Conservation (phyloP, 1,139 yeast genomes). For the Saccharomyces hybrid region DNA sequence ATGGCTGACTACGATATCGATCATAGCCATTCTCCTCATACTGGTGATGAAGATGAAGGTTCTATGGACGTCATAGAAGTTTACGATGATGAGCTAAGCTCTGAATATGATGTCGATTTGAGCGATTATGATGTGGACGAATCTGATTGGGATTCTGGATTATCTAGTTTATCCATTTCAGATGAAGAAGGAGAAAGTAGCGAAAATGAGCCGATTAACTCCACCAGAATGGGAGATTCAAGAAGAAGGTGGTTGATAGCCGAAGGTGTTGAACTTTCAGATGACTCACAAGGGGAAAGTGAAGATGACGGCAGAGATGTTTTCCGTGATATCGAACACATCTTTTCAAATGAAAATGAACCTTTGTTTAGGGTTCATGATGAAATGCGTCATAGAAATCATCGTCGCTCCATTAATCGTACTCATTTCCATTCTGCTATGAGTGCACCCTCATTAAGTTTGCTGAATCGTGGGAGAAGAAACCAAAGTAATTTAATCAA, state of each 20-base stretch:
- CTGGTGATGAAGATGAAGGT: constrained; percentile 22
- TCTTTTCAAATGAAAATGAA: constrained; percentile 25
- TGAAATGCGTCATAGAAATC: constrained; percentile 13
- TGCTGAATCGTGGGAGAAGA: constrained; percentile 24
- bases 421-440: constrained; percentile 19
- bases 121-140: constrained; percentile 34
- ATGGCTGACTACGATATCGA: neutral
- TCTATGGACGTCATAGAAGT: constrained; percentile 32
- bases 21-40: constrained; percentile 13
- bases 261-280: constrained; percentile 28
- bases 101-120: constrained; percentile 28
- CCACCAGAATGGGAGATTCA: constrained; percentile 11
- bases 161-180: constrained; percentile 28
- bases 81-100: constrained; percentile 33
- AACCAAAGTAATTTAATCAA: constrained; percentile 27
- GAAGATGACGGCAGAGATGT: constrained; percentile 29
- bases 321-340: constrained; percentile 31
- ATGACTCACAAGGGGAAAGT: constrained; percentile 22
- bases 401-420: constrained; percentile 17
- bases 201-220: constrained; percentile 9
- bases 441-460: constrained; percentile 24
- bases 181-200: constrained; percentile 26
- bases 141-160: constrained; percentile 33
- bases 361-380: constrained; percentile 26
- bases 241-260: constrained; percentile 29